Evolutionary conservation across 1,284 basidiomycete genomes (phyloP).

Genomic region (Papiliotrema nemorosa): DNA sequence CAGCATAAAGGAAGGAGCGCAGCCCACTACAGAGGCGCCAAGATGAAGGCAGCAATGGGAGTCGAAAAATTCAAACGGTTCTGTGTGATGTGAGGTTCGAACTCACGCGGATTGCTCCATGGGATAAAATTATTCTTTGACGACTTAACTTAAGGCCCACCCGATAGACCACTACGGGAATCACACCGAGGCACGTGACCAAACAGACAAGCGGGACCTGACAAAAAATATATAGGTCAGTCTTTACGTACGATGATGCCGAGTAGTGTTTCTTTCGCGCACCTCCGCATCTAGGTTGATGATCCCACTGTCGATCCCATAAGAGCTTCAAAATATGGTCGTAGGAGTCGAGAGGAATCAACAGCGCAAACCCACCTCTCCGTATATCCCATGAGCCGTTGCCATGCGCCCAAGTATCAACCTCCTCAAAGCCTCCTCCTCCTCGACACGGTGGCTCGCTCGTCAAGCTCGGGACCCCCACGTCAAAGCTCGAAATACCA

Average conservation of each 20-base stretch:
- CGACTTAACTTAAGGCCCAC: not conserved
- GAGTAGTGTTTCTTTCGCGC: too few relatives aligned
- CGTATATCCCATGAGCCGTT: not conserved
- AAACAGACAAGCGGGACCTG: not conserved
- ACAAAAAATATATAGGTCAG: not conserved
- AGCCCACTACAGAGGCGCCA: too few relatives aligned
- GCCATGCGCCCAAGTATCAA: not conserved
- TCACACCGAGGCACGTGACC: too few relatives aligned
- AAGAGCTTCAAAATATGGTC: too few relatives aligned
- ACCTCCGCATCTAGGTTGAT: too few relatives aligned
- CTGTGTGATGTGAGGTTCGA: not conserved
- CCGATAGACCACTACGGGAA: not conserved
- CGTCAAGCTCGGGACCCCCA: constrained; percentile 45
- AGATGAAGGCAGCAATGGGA: too few relatives aligned
- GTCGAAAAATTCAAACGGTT: too few relatives aligned
- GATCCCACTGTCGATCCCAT: too few relatives aligned
- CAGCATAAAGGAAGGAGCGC: too few relatives aligned
- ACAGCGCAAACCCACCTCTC: not conserved
- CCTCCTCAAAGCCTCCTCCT: constrained; percentile 11
- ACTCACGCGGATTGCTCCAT: not conserved
- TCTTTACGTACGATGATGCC: too few relatives aligned
- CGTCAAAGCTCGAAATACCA: constrained; percentile 27
- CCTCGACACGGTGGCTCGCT: constrained; percentile 46
- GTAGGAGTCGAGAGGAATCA: too few relatives aligned
- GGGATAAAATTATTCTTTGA: not conserved